Evolutionary conservation across 2,329 filamentous ascomycete genomes (phyloP).

Genomic region (Nigrospora oryzae): DNA sequence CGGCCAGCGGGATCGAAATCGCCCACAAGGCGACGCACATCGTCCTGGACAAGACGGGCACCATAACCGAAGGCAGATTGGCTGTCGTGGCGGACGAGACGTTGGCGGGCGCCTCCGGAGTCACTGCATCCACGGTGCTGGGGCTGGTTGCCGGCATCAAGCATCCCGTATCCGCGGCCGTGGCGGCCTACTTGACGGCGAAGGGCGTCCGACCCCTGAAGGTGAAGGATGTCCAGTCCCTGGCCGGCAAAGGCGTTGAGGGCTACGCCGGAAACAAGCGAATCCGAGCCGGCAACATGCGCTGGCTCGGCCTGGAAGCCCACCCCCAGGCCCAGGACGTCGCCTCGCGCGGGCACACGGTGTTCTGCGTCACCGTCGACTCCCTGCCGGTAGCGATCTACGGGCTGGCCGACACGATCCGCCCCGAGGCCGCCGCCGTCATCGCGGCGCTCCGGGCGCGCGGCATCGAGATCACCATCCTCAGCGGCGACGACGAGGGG

Average conservation of each 20-base stretch:
- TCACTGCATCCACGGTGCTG: constrained; percentile 13
- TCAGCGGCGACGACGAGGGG: constrained; percentile 46
- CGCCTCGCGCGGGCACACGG: constrained; percentile 27
- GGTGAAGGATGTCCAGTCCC: constrained; percentile 22
- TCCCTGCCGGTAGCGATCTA: constrained; percentile 28
- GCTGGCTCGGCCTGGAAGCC: constrained; percentile 31
- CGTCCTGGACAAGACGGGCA: constrained; percentile 77
- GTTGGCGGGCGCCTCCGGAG: constrained; percentile 4
- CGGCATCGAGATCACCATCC: constrained; percentile 34
- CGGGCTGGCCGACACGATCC: constrained; percentile 36
- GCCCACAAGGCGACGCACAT: constrained; percentile 55
- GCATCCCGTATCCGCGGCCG: constrained; percentile 43
- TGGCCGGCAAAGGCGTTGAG: constrained; percentile 40
- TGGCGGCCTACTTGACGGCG: constrained; percentile 21
- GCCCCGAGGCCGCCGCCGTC: constrained; percentile 28
- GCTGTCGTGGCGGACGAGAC: constrained; percentile 28
- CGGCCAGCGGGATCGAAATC: constrained; percentile 53
- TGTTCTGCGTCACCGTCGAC: constrained; percentile 37
- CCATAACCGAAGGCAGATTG: constrained; percentile 54
- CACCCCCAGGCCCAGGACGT: constrained; percentile 23
- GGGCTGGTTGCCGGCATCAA: constrained; percentile 33
- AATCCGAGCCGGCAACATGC: constrained; percentile 39
- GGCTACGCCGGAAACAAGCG: constrained; percentile 13
- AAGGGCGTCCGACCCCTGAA: constrained; percentile 7
- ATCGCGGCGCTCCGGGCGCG: constrained; percentile 25